Evolutionary conservation across 2,329 filamentous ascomycete genomes (phyloP).

Genomic region (Zelopaecilomyces penicillatus): DNA sequence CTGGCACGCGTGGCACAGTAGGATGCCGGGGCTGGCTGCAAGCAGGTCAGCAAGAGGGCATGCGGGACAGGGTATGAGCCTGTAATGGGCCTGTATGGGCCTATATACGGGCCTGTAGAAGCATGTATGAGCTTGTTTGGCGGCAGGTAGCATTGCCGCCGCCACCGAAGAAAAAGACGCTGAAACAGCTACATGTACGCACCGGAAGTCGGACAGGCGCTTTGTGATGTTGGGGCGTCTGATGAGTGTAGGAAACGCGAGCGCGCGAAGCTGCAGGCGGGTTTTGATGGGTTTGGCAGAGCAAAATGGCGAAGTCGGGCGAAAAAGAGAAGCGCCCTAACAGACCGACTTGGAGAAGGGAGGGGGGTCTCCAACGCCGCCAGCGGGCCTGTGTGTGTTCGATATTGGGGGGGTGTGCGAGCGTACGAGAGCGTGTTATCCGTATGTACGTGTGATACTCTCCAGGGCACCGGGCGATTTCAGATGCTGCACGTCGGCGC

Average conservation of each 20-base stretch:
- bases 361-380: neutral
- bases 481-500: too few relatives aligned
- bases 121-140: conserved; percentile 3
- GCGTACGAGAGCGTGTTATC: too few relatives aligned
- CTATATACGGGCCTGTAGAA: too few relatives aligned
- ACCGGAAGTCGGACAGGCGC: conserved; percentile 2
- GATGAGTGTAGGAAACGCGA: neutral
- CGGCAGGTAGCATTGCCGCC: conserved; percentile 8
- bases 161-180: conserved; percentile 4
- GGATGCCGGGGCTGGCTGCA: conserved; percentile 2
- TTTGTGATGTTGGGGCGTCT: neutral
- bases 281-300: neutral
- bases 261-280: neutral
- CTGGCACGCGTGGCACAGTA: conserved; percentile 7
- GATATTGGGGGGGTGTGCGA: too few relatives aligned
- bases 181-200: conserved; percentile 5
- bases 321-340: too few relatives aligned
- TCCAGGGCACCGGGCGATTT: too few relatives aligned
- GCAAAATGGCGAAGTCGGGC: neutral
- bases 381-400: too few relatives aligned
- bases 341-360: neutral
- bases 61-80: conserved; percentile 8
- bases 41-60: conserved; percentile 7
- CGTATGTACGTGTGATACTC: too few relatives aligned
- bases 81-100: too few relatives aligned